These are phyloP conservation scores for Claviceps spartinae DNA, from an alignment of 2,329 filamentous ascomycete species.

Conservation along the genomic window DNA sequence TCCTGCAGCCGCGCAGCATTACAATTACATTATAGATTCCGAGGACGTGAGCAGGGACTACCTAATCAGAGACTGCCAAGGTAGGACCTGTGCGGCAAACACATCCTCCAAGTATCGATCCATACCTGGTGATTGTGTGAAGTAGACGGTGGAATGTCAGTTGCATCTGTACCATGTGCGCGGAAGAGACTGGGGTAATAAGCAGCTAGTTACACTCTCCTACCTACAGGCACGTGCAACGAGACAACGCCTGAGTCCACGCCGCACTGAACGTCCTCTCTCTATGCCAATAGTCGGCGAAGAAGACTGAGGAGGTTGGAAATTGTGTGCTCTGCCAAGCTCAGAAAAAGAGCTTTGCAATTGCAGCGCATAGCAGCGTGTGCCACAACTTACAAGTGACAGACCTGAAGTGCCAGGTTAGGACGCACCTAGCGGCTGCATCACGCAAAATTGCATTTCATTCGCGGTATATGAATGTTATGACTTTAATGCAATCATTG, in stretches of 20 bases:
- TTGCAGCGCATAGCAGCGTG: not conserved
- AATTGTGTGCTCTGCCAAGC: not conserved
- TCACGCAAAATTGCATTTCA: not conserved
- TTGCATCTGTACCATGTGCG: not conserved
- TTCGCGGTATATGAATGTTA: slow-evolving; percentile 1
- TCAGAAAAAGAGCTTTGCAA: not conserved
- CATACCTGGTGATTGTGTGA: not conserved
- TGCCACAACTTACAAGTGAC: not conserved
- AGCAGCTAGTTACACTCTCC: not conserved
- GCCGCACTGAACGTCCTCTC: not conserved
- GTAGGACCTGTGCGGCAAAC: not conserved
- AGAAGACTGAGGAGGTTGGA: not conserved
- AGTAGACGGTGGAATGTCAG: not conserved
- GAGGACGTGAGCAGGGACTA: not conserved
- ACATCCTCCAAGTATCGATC: not conserved
- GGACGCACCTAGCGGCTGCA: not conserved
- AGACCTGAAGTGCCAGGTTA: not conserved
- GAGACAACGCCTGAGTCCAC: not conserved
- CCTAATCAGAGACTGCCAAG: not conserved
- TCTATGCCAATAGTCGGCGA: not conserved
- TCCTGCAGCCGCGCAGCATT: not conserved
- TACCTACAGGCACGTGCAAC: not conserved
- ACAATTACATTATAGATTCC: not conserved
- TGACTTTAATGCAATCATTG: slow-evolving; percentile 1
- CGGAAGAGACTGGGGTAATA: not conserved